Evolutionary conservation across 2,329 filamentous ascomycete genomes (phyloP).

Genomic region (Aspergillus sp.): DNA sequence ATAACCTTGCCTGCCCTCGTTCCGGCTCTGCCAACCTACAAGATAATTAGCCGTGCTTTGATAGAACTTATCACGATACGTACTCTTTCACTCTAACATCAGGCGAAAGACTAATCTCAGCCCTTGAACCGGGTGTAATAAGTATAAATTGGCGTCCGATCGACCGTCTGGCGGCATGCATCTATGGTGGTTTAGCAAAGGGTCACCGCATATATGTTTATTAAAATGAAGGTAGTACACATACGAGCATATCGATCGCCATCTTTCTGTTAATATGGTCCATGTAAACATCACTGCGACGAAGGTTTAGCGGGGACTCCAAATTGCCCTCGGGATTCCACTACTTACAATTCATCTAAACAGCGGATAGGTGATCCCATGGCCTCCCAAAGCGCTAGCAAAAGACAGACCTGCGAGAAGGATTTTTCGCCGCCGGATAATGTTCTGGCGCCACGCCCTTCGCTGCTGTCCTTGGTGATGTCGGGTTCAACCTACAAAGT

Average conservation of each 20-base stretch:
- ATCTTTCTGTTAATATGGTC: slow-evolving; percentile 92
- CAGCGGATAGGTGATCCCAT: slow-evolving; percentile 96
- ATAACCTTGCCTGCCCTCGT: slow-evolving; percentile 43
- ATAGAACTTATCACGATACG: slow-evolving; percentile 15
- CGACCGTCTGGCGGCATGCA: slow-evolving; percentile 77
- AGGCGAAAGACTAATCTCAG: slow-evolving; percentile 45
- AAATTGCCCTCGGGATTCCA: background rate
- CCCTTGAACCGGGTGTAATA: slow-evolving; percentile 88
- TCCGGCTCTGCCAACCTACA: slow-evolving; percentile 45
- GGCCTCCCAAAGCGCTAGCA: slow-evolving; percentile 93
- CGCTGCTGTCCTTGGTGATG: slow-evolving; percentile 65
- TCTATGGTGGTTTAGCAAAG: slow-evolving; percentile 48
- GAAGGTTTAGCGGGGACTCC: background rate
- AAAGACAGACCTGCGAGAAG: slow-evolving; percentile 91
- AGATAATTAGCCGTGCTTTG: background rate
- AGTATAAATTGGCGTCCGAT: slow-evolving; percentile 94
- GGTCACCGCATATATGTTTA: background rate
- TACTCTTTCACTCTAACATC: slow-evolving; percentile 48
- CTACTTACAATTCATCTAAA: slow-evolving; percentile 79
- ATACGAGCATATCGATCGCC: slow-evolving; percentile 88
- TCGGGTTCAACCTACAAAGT: slow-evolving; percentile 60
- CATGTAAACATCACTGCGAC: slow-evolving; percentile 85
- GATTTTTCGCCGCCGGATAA: slow-evolving; percentile 96
- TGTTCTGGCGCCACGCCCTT: slow-evolving; percentile 83
- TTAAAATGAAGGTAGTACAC: slow-evolving; percentile 24